phyloP scores from a whole-genome alignment of 805 yeast species.

The Saccharomycopsis fermentans region DNA sequence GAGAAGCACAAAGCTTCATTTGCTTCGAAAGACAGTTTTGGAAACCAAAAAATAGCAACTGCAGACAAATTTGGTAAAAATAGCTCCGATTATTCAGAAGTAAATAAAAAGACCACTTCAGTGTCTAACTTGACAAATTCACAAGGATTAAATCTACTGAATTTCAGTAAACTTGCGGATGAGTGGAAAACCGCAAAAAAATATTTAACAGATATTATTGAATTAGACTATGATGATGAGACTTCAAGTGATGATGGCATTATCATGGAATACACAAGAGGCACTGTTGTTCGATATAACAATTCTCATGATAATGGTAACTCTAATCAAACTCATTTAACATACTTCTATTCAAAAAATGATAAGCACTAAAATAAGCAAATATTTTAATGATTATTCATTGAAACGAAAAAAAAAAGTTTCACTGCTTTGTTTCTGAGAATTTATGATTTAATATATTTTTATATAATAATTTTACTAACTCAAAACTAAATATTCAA shows the following conservation, averaged over 20 bases:
- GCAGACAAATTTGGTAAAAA: no score
- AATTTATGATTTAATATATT: not conserved
- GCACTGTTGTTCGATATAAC: not conserved
- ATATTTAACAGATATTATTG: not conserved
- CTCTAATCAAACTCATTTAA: not conserved
- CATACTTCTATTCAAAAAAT: not conserved
- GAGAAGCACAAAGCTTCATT: no score
- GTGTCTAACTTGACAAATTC: no score
- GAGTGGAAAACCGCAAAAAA: not conserved
- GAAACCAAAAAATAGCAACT: no score
- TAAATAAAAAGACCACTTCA: not conserved
- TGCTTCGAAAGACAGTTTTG: no score
- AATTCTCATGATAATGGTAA: not conserved
- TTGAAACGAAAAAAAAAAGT: no score
- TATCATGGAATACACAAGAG: not conserved
- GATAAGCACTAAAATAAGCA: not conserved
- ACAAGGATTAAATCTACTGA: not conserved
- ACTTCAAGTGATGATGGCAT: not conserved
- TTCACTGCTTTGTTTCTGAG: no score
- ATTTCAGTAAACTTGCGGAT: not conserved
- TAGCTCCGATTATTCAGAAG: not conserved
- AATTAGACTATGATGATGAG: not conserved
- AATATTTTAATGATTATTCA: no score
- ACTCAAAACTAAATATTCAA: not conserved
- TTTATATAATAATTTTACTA: not conserved